Base-by-base conservation (phyloP, 768 basidiomycete species). In the Rhizopogon salebrosus region DNA sequence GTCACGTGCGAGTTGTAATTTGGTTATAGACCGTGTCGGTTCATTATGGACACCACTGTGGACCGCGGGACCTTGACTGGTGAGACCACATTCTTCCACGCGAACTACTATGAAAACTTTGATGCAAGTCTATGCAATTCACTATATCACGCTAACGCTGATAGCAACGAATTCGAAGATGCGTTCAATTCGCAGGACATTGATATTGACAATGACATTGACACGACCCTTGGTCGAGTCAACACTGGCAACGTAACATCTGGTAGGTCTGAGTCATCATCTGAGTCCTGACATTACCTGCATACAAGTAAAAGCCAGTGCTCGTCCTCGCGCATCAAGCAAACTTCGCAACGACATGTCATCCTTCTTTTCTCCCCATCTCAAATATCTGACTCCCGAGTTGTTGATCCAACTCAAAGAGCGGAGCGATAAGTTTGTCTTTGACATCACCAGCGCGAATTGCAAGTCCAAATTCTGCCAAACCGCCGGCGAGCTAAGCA, bases 1-100 rank as follows among this genome's bases (percentile, higher is more conserved):
- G 45, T 68, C 66, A 68, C 67, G 67, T 68, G 67, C 20, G 31
- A 51, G 62, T 64, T 60, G 58, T 61, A 60, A 66, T 61, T 53
- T 51, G 23, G 34, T 27, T 20, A 3, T 16, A 39, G 51, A 53
- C 41, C 43, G 48, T 31, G 54, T 53, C 36, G 29, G 51, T 56
- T 48, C 51, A 41, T 39, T 9, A 6, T 49, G 41, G 49, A 43
- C 35, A 22, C 4, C 4, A 6, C 13, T 1, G 4, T 49, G 7
- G 22, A 13, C 41, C 24, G 20, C 10, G 4, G 26, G 42, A 31
- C 7, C 29, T 18, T 9, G 8, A 11, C 41, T 16, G n/a, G n/a
- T n/a, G n/a, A n/a, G n/a, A n/a, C n/a, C n/a, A n/a, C n/a, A n/a
- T 14, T 18, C 10, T 22, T 11, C 14, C 26, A 8, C 7, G n/a